Evolutionary conservation across 2,329 filamentous ascomycete genomes (phyloP).

Genomic region (Clonostachys byssicola): DNA sequence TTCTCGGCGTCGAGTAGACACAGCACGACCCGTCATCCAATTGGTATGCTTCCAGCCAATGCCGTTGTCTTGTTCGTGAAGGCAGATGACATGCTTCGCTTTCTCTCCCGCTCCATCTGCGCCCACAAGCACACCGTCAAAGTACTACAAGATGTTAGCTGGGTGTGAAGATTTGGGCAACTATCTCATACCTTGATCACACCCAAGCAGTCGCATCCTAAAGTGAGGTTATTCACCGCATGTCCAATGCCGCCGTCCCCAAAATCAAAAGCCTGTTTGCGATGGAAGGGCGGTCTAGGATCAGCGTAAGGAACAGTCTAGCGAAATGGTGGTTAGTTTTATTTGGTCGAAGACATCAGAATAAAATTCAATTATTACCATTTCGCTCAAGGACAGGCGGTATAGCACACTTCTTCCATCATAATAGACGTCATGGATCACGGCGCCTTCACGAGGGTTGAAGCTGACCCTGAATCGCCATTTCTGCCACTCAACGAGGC

Average conservation of each 20-base stretch:
- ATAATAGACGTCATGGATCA: conserved; percentile 65
- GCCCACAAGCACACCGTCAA: conserved; percentile 24
- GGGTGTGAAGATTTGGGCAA: background rate
- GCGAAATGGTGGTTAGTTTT: too few species aligned
- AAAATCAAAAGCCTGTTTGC: conserved; percentile 68
- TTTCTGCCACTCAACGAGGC: conserved; percentile 53
- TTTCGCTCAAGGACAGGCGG: conserved; percentile 62
- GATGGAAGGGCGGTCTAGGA: conserved; percentile 56
- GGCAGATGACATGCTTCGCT: conserved; percentile 32
- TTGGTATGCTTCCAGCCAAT: conserved; percentile 61
- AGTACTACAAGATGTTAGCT: conserved; percentile 25
- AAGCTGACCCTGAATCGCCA: conserved; percentile 67
- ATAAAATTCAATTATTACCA: conserved; percentile 27
- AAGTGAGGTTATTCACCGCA: conserved; percentile 60
- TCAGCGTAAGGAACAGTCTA: conserved; percentile 59
- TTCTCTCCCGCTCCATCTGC: conserved; percentile 26
- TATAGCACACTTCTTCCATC: conserved; percentile 64
- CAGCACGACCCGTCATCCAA: conserved; percentile 50
- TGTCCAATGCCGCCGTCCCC: conserved; percentile 63
- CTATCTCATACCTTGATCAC: conserved; percentile 37
- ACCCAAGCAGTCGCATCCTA: conserved; percentile 67
- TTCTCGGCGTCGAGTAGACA: conserved; percentile 49
- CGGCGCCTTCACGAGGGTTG: conserved; percentile 65
- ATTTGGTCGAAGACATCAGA: background rate
- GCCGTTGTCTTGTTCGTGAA: conserved; percentile 33